Conservation (phyloP, 73 alveolate species). For the Tetrahymena elliotti region DNA sequence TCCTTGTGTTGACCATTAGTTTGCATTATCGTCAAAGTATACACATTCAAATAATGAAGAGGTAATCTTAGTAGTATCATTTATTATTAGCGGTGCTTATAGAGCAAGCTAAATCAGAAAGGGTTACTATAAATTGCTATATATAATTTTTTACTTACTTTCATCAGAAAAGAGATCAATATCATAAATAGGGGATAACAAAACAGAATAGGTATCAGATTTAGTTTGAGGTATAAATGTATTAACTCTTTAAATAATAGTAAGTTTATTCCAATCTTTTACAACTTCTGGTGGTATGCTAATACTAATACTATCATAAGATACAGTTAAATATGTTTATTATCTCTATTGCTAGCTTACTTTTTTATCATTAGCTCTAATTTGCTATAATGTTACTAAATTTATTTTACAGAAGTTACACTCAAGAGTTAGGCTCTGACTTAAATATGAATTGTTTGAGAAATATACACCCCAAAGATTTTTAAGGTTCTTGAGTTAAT, state of each 20-base stretch:
- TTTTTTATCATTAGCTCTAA: background rate
- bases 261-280: background rate
- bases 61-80: background rate
- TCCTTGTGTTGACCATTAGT: background rate
- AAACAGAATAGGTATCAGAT: background rate
- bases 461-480: background rate
- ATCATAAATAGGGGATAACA: background rate
- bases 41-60: background rate
- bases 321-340: background rate
- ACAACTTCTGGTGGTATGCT: background rate
- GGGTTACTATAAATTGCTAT: background rate
- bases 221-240: background rate
- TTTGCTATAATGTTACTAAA: background rate
- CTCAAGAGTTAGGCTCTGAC: background rate
- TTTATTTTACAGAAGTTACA: background rate
- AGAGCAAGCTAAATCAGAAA: background rate
- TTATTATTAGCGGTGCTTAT: background rate
- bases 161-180: background rate
- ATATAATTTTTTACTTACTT: background rate
- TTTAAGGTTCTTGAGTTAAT: background rate
- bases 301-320: background rate
- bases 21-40: background rate
- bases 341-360: background rate
- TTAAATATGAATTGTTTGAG: background rate
- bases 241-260: background rate